Conservation (phyloP, 306 rosid species). For the Morella rubra region DNA sequence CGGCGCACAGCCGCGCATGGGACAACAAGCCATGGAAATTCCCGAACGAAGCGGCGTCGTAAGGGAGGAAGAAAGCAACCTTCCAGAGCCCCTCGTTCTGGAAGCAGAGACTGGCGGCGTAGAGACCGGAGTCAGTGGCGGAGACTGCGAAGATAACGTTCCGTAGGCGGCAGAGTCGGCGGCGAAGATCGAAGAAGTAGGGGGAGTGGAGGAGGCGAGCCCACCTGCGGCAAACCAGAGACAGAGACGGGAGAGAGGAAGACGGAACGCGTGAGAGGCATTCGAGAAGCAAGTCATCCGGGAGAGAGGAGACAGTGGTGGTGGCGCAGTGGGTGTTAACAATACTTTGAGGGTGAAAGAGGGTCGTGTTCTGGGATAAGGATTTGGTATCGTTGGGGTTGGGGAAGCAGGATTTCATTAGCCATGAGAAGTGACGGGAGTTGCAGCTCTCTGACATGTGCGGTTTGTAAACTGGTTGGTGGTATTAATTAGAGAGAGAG, state of each 20-base stretch:
- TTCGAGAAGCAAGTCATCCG: conserved; percentile 65
- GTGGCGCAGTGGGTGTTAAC: conserved; percentile 5
- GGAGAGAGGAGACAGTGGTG: conserved; percentile 54
- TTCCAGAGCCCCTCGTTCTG: conserved; percentile 37
- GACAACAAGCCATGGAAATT: conserved; percentile 39
- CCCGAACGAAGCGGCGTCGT: conserved; percentile 30
- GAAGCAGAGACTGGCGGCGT: conserved; percentile 38
- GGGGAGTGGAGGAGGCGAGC: conserved; percentile 50
- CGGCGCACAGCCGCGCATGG: conserved; percentile 54
- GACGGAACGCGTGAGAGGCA: conserved; percentile 53
- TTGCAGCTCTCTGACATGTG: conserved; percentile 50
- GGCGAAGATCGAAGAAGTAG: conserved; percentile 56
- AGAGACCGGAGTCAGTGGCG: conserved; percentile 45
- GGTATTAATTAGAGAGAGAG: conserved; percentile 20
- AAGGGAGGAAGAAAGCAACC: conserved; percentile 35
- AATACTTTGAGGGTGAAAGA: neutral
- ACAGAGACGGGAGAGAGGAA: conserved; percentile 45
- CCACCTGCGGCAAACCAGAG: conserved; percentile 66
- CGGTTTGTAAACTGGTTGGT: neutral
- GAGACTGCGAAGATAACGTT: conserved; percentile 45
- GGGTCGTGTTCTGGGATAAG: neutral
- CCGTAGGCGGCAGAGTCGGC: conserved; percentile 43
- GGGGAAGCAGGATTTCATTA: conserved; percentile 71
- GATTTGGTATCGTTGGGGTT: conserved; percentile 34
- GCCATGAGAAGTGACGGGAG: conserved; percentile 79